Evolutionary conservation across 2,329 filamentous ascomycete genomes (phyloP).

Genomic region (Amauroascus verrucosus): DNA sequence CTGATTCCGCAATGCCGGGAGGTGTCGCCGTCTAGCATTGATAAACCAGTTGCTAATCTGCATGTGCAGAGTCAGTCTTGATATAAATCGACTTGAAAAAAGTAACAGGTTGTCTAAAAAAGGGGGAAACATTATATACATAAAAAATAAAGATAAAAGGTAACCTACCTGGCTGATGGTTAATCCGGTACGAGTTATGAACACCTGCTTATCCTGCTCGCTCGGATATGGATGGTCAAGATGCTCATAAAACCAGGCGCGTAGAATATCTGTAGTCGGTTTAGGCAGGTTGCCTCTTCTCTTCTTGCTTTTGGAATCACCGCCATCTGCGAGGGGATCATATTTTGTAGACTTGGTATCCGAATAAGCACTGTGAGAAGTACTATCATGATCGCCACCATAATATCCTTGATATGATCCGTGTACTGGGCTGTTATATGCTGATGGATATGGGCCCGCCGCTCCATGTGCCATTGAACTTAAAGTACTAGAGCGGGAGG

Average conservation of each 20-base stretch:
- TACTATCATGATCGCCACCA: neutral
- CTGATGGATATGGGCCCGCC: neutral
- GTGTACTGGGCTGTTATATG: conserved; percentile 7
- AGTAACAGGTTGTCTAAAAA: neutral
- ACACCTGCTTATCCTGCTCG: conserved; percentile 74
- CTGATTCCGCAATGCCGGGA: conserved; percentile 39
- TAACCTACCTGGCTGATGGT: conserved; percentile 54
- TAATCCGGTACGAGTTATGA: conserved; percentile 65
- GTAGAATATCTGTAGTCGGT: conserved; percentile 70
- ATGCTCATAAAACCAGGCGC: conserved; percentile 70
- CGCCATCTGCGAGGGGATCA: conserved; percentile 5
- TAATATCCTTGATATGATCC: conserved; percentile 10
- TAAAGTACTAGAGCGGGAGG: conserved; percentile 4
- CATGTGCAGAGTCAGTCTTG: conserved; percentile 8
- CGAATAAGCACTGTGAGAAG: neutral
- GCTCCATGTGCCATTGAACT: neutral
- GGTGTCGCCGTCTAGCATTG: conserved; percentile 40
- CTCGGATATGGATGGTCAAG: conserved; percentile 74
- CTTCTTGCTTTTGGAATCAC: conserved; percentile 38
- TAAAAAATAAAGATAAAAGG: too few species aligned
- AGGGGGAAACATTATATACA: too few species aligned
- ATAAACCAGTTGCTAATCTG: conserved; percentile 48
- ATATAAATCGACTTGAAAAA: neutral
- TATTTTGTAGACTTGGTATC: conserved; percentile 10
- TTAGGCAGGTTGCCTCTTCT: conserved; percentile 83